Evolutionary conservation across 208 protist genomes (phyloP).

Genomic region (Leishmania mexicana): DNA sequence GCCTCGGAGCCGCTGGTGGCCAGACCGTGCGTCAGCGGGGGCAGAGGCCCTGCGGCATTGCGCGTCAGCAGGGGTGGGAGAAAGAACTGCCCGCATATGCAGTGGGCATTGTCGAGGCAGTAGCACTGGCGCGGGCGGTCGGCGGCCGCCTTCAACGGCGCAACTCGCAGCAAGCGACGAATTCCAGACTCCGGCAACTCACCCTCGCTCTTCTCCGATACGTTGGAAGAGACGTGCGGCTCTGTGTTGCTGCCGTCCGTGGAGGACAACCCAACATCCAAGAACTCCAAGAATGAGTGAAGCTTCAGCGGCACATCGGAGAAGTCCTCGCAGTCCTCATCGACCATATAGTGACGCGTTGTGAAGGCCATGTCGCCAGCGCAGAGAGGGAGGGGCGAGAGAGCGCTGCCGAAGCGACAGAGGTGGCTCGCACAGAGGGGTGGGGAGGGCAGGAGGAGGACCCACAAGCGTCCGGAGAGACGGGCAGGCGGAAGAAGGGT

Average conservation of each 20-base stretch:
- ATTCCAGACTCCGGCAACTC: not conserved
- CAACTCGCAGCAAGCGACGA: constrained; percentile 13
- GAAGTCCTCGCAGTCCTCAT: constrained; percentile 27
- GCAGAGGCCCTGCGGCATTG: not conserved
- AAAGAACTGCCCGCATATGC: constrained; percentile 21
- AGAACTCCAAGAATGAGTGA: constrained; percentile 25
- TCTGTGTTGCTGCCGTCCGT: constrained; percentile 6
- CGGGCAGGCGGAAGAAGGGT: not conserved
- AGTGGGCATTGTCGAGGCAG: constrained; percentile 29
- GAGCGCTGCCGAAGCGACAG: not conserved
- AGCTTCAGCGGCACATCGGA: constrained; percentile 26
- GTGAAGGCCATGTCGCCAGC: constrained; percentile 7
- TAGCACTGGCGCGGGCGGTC: constrained; percentile 14
- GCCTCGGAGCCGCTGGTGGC: not conserved
- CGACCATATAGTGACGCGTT: constrained; percentile 9
- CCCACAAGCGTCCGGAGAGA: not conserved
- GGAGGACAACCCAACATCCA: constrained; percentile 5
- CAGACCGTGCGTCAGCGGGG: not conserved
- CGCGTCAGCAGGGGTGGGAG: constrained; percentile 22
- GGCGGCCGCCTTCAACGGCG: not conserved
- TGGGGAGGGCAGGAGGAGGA: not conserved
- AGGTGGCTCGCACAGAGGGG: not conserved
- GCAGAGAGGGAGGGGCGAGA: not conserved
- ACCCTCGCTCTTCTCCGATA: constrained; percentile 14
- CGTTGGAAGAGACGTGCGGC: constrained; percentile 24